phyloP scores from a whole-genome alignment of 2,329 filamentous ascomycete species.

The Alternaria brassicicola region DNA sequence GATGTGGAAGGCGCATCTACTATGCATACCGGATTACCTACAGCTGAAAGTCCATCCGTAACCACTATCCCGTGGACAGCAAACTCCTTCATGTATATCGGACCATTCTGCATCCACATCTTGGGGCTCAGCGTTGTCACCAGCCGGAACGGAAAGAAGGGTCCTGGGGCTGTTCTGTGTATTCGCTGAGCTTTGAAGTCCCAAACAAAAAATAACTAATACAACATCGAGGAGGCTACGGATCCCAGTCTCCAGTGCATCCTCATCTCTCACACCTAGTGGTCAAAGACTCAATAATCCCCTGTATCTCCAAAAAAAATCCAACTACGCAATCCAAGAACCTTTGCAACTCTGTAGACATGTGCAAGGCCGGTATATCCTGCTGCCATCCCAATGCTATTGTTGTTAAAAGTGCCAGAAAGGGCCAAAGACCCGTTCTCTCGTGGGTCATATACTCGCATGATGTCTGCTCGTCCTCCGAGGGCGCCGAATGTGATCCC shows the following conservation, averaged over 20 bases:
- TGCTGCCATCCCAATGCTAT: constrained; percentile 65
- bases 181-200: no score
- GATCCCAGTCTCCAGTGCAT: background rate
- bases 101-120: no score
- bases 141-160: no score
- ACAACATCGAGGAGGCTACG: background rate
- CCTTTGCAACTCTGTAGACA: constrained; percentile 47
- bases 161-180: no score
- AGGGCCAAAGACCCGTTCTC: constrained; percentile 55
- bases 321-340: constrained; percentile 33
- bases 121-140: no score
- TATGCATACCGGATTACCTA: no score
- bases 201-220: no score
- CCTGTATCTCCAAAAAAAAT: constrained; percentile 29
- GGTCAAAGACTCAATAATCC: background rate
- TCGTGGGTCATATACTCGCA: constrained; percentile 63
- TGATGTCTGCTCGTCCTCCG: constrained; percentile 65
- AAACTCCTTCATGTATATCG: no score
- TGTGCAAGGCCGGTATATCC: constrained; percentile 53
- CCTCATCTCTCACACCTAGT: constrained; percentile 3
- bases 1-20: background rate
- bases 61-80: no score
- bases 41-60: no score
- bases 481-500: constrained; percentile 72
- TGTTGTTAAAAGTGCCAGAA: constrained; percentile 73